Conservation (phyloP, 1,284 basidiomycete species). For the Meripilus lineatus region DNA sequence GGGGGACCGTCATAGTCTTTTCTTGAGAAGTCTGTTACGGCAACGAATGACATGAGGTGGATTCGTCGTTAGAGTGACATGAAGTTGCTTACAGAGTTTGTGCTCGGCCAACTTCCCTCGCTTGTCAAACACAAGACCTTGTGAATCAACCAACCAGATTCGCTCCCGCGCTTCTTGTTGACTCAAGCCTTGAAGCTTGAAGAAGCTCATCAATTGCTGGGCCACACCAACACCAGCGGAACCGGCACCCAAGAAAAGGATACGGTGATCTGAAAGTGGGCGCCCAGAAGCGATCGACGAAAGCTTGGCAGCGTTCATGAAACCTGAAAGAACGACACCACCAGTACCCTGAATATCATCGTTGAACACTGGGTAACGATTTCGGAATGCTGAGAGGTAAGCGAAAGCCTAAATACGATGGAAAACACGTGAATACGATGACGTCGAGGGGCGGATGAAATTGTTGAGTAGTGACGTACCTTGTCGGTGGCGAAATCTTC, state of each 20-base stretch:
- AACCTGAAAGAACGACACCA: constrained; percentile 87
- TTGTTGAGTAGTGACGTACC: constrained; percentile 6
- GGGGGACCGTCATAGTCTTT: constrained; percentile 74
- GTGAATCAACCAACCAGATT: constrained; percentile 86
- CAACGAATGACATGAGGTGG: constrained; percentile 1
- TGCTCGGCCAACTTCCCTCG: constrained; percentile 76
- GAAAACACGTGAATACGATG: neutral
- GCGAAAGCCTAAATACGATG: constrained; percentile 67
- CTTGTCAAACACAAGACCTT: constrained; percentile 75
- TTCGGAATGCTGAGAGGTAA: constrained; percentile 73
- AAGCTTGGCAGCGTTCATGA: constrained; percentile 84
- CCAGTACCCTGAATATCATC: constrained; percentile 82
- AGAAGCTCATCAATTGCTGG: constrained; percentile 86
- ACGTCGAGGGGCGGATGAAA: neutral
- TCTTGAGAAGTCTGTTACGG: constrained; percentile 86
- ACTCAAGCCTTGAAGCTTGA: constrained; percentile 72
- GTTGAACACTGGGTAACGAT: constrained; percentile 82
- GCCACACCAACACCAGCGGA: constrained; percentile 89
- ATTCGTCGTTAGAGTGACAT: neutral
- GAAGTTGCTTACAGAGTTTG: constrained; percentile 61
- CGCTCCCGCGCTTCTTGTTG: constrained; percentile 73
- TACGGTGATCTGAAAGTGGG: constrained; percentile 73
- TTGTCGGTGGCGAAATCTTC: constrained; percentile 91
- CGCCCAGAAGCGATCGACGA: constrained; percentile 67
- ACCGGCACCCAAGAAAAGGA: constrained; percentile 90